Base-by-base conservation (phyloP, 2,329 filamentous ascomycete genomes). In the Epichloe sylvatica region DNA sequence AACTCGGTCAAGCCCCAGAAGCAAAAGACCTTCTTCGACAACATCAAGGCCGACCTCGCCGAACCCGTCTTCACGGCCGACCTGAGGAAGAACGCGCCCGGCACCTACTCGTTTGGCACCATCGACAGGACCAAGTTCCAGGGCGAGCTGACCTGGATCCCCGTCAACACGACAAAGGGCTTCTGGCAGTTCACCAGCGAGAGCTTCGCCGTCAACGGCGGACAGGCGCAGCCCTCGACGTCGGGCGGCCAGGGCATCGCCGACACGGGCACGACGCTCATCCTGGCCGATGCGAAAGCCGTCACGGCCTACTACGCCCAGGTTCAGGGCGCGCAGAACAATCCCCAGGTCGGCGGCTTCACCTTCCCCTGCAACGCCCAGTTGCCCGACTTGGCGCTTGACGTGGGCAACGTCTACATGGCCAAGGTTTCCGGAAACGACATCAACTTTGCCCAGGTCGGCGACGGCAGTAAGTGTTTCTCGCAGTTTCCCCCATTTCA, bases 21-120 rank as follows among this genome's bases (percentile, higher is more conserved):
- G 51, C 70, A 74, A 53, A 66, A 65, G 51, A 74, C 70, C 0
- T 74, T 72, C 48, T 67, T 69, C 51, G 63, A 64, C 49, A 69
- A 63, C 39, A 56, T 63, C 36, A 50, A 53, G n/a, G 30, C 49
- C 0, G 52, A 49, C 17, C 55, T 64, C 1, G 49, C 52, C 13
- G 34, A 50, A 1, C 51, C 54, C 4, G 67, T 90, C 40, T 84
- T 90, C 67, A 85, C 84, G 0, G 83, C 82, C 23, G 76, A 83
- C 52, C 71, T 91, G 45, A 77, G 77, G 59, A 73, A 76, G 55
- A 70, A 56, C 33, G 54, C 57, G 9, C 69, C 71, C 1, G 84
- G 84, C 44, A 73, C 77, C 35, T 90, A 87, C 66, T 81, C 86
- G 60, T 90, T 90, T 58, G 86, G 86, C 53, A 72, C 65, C 56